Evolutionary conservation across 163 green algal genomes (phyloP).

Genomic region (Scenedesmus sp.): DNA sequence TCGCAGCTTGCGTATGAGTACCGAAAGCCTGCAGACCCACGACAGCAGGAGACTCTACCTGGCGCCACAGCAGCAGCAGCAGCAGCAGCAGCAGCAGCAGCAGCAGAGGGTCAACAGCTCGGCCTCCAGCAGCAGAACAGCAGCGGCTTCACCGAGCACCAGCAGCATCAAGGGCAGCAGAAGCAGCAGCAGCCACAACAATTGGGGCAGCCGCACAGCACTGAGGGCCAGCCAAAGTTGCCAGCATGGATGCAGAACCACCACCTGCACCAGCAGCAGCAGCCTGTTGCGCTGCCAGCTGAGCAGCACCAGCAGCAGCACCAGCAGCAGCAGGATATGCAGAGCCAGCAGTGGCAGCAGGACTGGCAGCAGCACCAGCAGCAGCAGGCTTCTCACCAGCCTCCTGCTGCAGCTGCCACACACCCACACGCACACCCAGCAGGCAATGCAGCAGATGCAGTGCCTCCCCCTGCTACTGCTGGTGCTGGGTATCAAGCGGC

Average conservation of each 20-base stretch:
- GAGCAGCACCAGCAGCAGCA: conserved; percentile 1
- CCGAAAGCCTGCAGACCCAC: not conserved
- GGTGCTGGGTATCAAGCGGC: not conserved
- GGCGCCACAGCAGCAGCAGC: not conserved
- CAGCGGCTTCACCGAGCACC: not conserved
- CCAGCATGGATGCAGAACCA: not conserved
- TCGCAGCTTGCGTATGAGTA: not conserved
- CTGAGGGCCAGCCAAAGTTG: not conserved
- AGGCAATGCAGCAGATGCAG: not conserved
- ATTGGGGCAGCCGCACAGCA: not conserved
- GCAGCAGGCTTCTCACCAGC: not conserved
- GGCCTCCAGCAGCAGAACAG: not conserved
- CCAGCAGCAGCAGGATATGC: not conserved
- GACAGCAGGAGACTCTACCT: not conserved
- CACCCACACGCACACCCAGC: not conserved
- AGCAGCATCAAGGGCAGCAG: not conserved
- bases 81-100: not conserved
- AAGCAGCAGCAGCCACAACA: not conserved
- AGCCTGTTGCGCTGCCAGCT: no score
- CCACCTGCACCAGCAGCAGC: not conserved
- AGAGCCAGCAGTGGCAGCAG: not conserved
- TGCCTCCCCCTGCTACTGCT: not conserved
- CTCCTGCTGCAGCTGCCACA: not conserved
- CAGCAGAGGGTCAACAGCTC: not conserved
- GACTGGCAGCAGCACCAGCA: not conserved